phyloP scores from a whole-genome alignment of 2,329 filamentous ascomycete species.

The Neoascochyta sp. region DNA sequence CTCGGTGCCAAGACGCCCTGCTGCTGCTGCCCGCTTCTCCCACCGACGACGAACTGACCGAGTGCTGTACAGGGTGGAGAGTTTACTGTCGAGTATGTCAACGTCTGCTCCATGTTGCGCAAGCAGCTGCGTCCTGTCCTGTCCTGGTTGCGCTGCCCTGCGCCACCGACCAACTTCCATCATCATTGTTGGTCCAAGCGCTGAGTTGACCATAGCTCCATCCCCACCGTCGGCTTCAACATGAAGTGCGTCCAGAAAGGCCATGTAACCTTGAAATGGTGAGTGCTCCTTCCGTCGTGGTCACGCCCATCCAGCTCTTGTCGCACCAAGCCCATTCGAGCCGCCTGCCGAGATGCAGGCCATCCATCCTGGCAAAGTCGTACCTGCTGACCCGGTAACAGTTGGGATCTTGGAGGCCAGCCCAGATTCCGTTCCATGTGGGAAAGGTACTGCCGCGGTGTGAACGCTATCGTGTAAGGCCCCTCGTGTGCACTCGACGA shows the following conservation, averaged over 20 bases:
- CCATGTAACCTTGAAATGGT: constrained; percentile 96
- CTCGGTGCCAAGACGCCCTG: constrained; percentile 31
- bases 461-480: constrained; percentile 85
- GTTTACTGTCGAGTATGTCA: constrained; percentile 94
- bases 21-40: constrained; percentile 19
- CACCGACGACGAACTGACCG: constrained; percentile 24
- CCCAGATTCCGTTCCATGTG: constrained; percentile 98
- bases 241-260: constrained; percentile 98
- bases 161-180: constrained; percentile 27
- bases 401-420: constrained; percentile 96
- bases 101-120: constrained; percentile 22
- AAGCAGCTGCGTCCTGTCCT: constrained; percentile 24
- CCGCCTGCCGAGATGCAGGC: constrained; percentile 29
- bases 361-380: constrained; percentile 25
- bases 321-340: constrained; percentile 34
- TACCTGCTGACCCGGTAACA: constrained; percentile 43
- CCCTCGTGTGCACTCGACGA: constrained; percentile 13
- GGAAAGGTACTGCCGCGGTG: constrained; percentile 96
- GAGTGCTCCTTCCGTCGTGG: constrained; percentile 37
- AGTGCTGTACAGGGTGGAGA: constrained; percentile 73
- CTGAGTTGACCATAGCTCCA: constrained; percentile 66
- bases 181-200: constrained; percentile 26
- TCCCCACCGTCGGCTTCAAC: constrained; percentile 98
- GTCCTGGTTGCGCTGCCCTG: constrained; percentile 25
- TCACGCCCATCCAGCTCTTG: constrained; percentile 38